Evolutionary conservation across 1,139 yeast species (phyloP).

Genomic region (Debaryomyces sp.): DNA sequence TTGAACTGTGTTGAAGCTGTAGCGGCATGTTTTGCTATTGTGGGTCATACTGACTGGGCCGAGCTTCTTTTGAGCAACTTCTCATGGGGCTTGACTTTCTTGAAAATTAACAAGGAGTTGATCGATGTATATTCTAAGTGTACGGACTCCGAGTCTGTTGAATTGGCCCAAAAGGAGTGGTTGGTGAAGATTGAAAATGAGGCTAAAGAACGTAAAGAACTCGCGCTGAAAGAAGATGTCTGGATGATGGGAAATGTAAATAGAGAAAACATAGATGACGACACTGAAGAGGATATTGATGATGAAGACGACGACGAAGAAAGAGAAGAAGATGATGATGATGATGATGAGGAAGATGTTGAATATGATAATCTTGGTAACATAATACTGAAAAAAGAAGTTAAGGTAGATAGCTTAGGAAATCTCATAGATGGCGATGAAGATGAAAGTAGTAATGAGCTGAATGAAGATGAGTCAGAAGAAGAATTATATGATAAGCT

Average conservation of each 20-base stretch:
- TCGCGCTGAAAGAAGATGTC: constrained; percentile 58
- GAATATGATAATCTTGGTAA: constrained; percentile 13
- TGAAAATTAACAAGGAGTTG: constrained; percentile 80
- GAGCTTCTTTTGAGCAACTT: constrained; percentile 71
- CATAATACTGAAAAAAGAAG: constrained; percentile 12
- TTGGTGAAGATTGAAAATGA: constrained; percentile 69
- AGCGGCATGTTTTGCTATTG: constrained; percentile 96
- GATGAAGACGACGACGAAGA: constrained; percentile 13
- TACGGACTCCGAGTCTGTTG: constrained; percentile 76
- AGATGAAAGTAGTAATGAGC: constrained; percentile 8
- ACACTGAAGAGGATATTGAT: constrained; percentile 14
- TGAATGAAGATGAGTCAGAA: constrained; percentile 8
- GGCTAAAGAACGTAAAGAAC: constrained; percentile 60
- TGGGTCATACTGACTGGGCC: constrained; percentile 93
- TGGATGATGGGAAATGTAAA: constrained; percentile 84
- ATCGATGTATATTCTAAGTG: constrained; percentile 75
- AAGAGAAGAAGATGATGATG: constrained; percentile 14
- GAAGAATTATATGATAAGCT: constrained; percentile 10
- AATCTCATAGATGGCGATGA: constrained; percentile 14
- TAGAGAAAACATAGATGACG: constrained; percentile 30
- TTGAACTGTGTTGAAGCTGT: constrained; percentile 95
- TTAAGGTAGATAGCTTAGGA: constrained; percentile 16
- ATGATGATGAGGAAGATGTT: constrained; percentile 16
- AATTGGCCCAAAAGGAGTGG: constrained; percentile 77
- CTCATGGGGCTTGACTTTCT: constrained; percentile 90